Percentiles rank a stretch among this genome's conserved stretches.
phyloP scores from a whole-genome alignment of 2,329 filamentous ascomycete species.

The Sphaerostilbella broomeana region DNA sequence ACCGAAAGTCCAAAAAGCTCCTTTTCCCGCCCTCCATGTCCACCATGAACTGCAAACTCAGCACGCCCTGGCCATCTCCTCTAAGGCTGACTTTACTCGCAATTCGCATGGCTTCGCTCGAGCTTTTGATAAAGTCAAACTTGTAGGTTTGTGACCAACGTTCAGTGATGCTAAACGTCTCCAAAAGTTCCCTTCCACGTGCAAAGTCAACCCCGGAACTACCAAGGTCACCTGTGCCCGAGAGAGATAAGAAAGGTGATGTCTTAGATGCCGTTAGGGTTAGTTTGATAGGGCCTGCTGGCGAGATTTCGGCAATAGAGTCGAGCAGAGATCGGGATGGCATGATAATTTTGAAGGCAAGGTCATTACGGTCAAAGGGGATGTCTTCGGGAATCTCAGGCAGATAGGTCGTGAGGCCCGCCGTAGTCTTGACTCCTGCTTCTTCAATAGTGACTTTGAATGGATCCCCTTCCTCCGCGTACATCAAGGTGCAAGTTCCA shows the following conservation, averaged over 20 bases:
- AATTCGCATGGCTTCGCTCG: conserved; percentile 84
- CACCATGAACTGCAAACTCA: conserved; percentile 95
- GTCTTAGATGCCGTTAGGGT: conserved; percentile 58
- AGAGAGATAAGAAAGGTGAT: conserved; percentile 68
- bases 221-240: conserved; percentile 52
- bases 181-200: conserved; percentile 59
- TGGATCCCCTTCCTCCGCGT: conserved; percentile 65
- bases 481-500: conserved; percentile 79
- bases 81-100: conserved; percentile 89
- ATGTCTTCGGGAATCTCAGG: conserved; percentile 72
- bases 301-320: conserved; percentile 61
- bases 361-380: conserved; percentile 72
- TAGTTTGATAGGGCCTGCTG: conserved; percentile 65
- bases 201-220: conserved; percentile 61
- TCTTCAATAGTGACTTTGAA: conserved; percentile 84
- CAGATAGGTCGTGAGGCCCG: conserved; percentile 83
- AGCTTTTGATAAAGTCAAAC: conserved; percentile 78
- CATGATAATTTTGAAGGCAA: conserved; percentile 94
- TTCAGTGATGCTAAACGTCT: conserved; percentile 62
- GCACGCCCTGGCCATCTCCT: conserved; percentile 79
- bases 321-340: conserved; percentile 66
- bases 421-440: conserved; percentile 78
- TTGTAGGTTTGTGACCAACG: conserved; percentile 69
- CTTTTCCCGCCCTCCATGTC: conserved; percentile 65
- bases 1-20: conserved; percentile 76